phyloP scores from a whole-genome alignment of 306 rosid genomes.

The Inga laurina region DNA sequence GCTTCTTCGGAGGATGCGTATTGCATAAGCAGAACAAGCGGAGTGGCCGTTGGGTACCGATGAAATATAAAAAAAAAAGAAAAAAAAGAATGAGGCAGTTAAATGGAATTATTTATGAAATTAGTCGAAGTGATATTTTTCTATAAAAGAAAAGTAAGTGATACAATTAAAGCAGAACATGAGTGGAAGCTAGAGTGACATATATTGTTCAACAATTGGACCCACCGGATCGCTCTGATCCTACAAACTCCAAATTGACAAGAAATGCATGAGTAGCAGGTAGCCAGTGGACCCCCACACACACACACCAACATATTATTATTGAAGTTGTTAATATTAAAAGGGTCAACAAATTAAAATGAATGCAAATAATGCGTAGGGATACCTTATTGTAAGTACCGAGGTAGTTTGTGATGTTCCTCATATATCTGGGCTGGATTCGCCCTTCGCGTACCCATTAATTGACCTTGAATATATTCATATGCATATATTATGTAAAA shows the following conservation, averaged over 20 bases:
- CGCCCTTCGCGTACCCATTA: not conserved
- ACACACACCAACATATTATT: no score
- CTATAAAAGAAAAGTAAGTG: not conserved
- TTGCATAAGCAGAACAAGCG: not conserved
- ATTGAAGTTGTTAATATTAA: no score
- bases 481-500: not conserved
- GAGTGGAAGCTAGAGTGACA: not conserved
- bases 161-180: not conserved
- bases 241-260: not conserved
- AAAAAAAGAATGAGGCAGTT: no score
- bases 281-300: no score
- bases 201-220: not conserved
- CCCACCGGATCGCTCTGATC: not conserved
- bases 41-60: not conserved
- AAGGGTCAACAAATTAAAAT: constrained; percentile 21
- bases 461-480: no score
- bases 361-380: constrained; percentile 18
- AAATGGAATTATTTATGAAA: not conserved
- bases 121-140: not conserved
- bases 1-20: no score
- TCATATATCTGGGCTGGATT: not conserved
- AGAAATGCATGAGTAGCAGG: not conserved
- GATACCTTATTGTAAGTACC: constrained; percentile 34
- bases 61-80: no score
- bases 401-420: constrained; percentile 34